Percentiles rank a stretch among this genome's conserved stretches.
Evolutionary conservation across 106 monocot genomes (phyloP).

Genomic region (Apostasia ramifera): DNA sequence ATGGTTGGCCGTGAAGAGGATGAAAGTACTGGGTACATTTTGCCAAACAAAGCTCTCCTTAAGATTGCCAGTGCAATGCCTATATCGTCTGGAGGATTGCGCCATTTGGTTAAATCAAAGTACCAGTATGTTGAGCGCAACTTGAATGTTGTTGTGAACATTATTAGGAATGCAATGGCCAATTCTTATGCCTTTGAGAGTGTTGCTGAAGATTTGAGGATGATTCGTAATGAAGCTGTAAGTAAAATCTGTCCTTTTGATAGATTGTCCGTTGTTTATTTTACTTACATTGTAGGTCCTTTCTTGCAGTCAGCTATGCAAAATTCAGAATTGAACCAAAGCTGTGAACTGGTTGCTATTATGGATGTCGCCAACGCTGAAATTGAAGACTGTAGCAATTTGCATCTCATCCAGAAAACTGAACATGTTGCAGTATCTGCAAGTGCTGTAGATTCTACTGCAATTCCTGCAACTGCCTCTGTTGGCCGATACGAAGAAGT

Average conservation of each 20-base stretch:
- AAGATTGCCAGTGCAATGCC: constrained; percentile 96
- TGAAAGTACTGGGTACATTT: constrained; percentile 95
- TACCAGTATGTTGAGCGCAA: constrained; percentile 63
- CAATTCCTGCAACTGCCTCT: background rate
- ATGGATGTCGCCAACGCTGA: constrained; percentile 12
- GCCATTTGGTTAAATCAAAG: constrained; percentile 62
- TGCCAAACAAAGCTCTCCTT: constrained; percentile 78
- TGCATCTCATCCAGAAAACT: background rate
- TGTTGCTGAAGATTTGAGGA: constrained; percentile 54
- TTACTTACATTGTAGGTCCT: background rate
- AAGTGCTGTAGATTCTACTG: background rate
- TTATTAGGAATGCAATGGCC: constrained; percentile 40
- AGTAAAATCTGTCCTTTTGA: background rate
- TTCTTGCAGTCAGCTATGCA: constrained; percentile 16
- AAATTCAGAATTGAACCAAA: constrained; percentile 2
- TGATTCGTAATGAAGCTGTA: constrained; percentile 40
- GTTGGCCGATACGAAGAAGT: constrained; percentile 1
- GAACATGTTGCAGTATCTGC: background rate
- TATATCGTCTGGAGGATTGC: constrained; percentile 37
- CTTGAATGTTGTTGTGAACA: constrained; percentile 29
- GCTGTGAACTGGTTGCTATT: constrained; percentile 2
- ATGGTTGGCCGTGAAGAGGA: constrained; percentile 77
- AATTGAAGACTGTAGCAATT: background rate
- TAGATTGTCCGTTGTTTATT: background rate
- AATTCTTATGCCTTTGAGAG: constrained; percentile 59